Base-by-base conservation (phyloP, 2,329 filamentous ascomycete genomes). In the Nakataea oryzae region DNA sequence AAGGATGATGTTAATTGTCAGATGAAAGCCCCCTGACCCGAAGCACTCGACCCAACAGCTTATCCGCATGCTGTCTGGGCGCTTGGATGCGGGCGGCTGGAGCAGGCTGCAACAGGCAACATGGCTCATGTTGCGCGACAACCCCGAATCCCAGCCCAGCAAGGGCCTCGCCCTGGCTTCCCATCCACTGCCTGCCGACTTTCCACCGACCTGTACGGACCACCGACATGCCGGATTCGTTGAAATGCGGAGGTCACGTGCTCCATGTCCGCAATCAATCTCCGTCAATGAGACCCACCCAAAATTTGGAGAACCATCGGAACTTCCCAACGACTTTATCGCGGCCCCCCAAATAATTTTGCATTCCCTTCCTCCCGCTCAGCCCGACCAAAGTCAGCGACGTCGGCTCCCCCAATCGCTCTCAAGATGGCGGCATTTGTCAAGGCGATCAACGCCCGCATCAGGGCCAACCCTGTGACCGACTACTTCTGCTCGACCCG, bases 401-500 rank as follows among this genome's bases (percentile, higher is more conserved):
- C 59, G 59, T 60, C 50, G 59, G 59, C 50, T n/a, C 34, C 30
- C 59, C 47, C 59, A 30, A 28, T 29, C n/a, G 32, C 24, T 56
- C 30, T 61, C 60, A 81, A 76, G 65, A 93, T 93, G 90, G 90
- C 90, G 70, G 87, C 90, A 72, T 78, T 87, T 67, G 80, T 93
- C 72, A 91, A 91, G 83, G 88, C 88, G 67, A 75, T 89, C 72
- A 95, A 95, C 77, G 87, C 90, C 71, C 91, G 91, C 80, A 93
- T 95, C 76, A 86, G 90, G 77, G 86, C 89, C 64, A 89, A 93
- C 76, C 88, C 89, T 74, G 84, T 88, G 71, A 70, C 85, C 71
- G 87, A 88, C 79, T 95, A 95, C 78, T 75, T 95, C 76, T 95
- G 89, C 82, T 93, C 90, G 68, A 95, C 90, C 71, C 90, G 90